Conservation (phyloP, 139 green algal species). For the Pleodorina starrii region DNA sequence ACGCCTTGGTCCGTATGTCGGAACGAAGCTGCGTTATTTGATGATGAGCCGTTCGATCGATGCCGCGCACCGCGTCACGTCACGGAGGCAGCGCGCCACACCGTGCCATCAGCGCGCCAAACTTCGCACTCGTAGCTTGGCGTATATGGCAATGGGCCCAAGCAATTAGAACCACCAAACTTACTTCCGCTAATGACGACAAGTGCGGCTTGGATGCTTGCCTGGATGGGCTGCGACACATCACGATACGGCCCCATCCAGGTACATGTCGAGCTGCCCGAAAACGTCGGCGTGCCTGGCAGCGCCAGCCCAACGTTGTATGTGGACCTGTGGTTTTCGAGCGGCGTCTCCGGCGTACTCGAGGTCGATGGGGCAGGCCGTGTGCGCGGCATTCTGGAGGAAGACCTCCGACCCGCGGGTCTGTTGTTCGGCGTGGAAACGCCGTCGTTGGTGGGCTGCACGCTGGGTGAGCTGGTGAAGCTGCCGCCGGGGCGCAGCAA, state of each 20-base stretch:
- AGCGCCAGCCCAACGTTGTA: background rate
- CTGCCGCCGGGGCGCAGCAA: background rate
- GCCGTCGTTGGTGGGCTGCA: background rate
- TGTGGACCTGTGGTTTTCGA: conserved; percentile 23
- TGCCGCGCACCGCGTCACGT: too few relatives aligned
- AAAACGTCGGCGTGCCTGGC: background rate
- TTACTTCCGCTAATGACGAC: too few relatives aligned
- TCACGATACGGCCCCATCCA: too few relatives aligned
- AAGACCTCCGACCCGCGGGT: conserved; percentile 12
- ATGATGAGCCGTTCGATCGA: too few relatives aligned
- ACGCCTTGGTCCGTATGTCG: background rate
- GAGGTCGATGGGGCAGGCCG: background rate
- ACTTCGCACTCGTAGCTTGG: too few relatives aligned
- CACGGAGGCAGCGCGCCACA: too few relatives aligned
- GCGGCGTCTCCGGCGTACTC: background rate
- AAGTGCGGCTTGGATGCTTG: too few relatives aligned
- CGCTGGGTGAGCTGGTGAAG: background rate
- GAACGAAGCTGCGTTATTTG: too few relatives aligned
- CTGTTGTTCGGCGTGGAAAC: conserved; percentile 26
- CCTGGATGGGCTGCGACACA: too few relatives aligned
- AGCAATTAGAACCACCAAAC: background rate
- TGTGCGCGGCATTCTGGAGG: background rate
- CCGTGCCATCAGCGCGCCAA: too few relatives aligned
- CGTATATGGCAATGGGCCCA: too few relatives aligned
- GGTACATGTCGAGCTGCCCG: background rate